A percentile compares a stretch with the other conserved stretches of the same genome.
Conservation (phyloP, 2,329 filamentous ascomycete species). For the Penicillium olsonii region DNA sequence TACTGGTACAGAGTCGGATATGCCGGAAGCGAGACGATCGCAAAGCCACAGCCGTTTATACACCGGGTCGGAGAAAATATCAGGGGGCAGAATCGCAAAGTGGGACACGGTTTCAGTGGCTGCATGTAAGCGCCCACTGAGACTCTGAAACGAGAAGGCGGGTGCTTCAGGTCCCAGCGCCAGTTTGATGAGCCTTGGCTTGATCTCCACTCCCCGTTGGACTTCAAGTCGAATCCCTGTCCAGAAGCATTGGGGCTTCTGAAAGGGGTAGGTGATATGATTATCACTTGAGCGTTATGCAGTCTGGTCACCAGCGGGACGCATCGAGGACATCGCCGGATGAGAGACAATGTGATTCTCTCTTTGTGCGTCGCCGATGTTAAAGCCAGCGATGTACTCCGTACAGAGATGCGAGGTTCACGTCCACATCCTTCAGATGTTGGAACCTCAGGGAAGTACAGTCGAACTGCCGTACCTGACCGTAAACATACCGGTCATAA, state of each 20-base stretch:
- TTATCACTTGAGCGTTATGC: slow-evolving; percentile 14
- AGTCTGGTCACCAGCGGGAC: slow-evolving; percentile 17
- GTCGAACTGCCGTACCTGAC: slow-evolving; percentile 1
- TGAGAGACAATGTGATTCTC: neutral
- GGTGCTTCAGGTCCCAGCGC: slow-evolving; percentile 39
- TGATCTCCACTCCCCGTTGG: slow-evolving; percentile 15
- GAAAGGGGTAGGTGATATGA: slow-evolving; percentile 18
- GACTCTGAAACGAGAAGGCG: slow-evolving; percentile 36
- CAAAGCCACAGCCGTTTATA: slow-evolving; percentile 19
- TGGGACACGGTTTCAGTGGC: slow-evolving; percentile 22
- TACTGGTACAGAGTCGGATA: neutral
- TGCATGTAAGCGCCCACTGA: slow-evolving; percentile 34
- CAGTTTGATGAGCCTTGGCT: slow-evolving; percentile 36
- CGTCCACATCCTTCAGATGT: too few species aligned
- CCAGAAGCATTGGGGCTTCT: neutral
- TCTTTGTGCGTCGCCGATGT: too few species aligned
- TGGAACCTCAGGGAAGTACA: too few species aligned
- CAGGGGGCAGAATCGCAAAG: slow-evolving; percentile 1
- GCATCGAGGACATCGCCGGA: neutral
- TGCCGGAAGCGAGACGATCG: slow-evolving; percentile 3
- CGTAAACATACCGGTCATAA: neutral
- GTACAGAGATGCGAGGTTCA: too few species aligned
- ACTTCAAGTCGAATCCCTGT: slow-evolving; percentile 5
- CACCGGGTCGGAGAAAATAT: slow-evolving; percentile 22
- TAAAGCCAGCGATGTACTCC: too few species aligned